Evolutionary conservation across 768 basidiomycete species (phyloP).

Genomic region (Auricularia cornea): DNA sequence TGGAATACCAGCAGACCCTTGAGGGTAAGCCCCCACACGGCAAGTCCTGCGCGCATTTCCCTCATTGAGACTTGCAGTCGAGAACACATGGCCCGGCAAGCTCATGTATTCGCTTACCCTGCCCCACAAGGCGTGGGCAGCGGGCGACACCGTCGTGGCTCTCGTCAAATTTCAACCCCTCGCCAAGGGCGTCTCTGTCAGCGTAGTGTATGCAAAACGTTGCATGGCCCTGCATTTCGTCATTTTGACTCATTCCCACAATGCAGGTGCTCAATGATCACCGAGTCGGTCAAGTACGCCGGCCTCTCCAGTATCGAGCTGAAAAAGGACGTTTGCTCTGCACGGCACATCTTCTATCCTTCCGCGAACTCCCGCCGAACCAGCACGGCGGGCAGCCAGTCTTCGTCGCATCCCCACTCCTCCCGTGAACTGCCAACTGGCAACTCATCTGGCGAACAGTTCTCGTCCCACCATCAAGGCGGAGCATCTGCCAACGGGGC

Average conservation of each 20-base stretch:
- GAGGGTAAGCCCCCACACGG: conserved; percentile 31
- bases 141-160: conserved; percentile 75
- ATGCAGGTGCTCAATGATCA: conserved; percentile 2
- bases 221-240: not conserved
- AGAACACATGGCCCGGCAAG: conserved; percentile 97
- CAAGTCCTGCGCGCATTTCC: not conserved
- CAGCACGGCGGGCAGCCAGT: not conserved
- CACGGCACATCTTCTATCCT: not conserved
- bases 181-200: conserved; percentile 71
- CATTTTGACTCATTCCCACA: not conserved
- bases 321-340: conserved; percentile 37
- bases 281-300: not conserved
- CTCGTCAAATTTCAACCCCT: conserved; percentile 83
- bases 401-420: not conserved
- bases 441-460: not conserved
- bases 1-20: conserved; percentile 93
- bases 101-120: conserved; percentile 92
- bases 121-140: conserved; percentile 94
- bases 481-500: not conserved
- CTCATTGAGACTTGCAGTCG: conserved; percentile 32
- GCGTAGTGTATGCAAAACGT: conserved; percentile 17
- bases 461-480: not conserved
- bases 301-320: not conserved
- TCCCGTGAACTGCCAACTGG: conserved; percentile 1
- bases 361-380: not conserved